These are phyloP conservation scores for Acacia pycnantha DNA, from an alignment of 331 rosid genomes.

Conservation along the genomic window DNA sequence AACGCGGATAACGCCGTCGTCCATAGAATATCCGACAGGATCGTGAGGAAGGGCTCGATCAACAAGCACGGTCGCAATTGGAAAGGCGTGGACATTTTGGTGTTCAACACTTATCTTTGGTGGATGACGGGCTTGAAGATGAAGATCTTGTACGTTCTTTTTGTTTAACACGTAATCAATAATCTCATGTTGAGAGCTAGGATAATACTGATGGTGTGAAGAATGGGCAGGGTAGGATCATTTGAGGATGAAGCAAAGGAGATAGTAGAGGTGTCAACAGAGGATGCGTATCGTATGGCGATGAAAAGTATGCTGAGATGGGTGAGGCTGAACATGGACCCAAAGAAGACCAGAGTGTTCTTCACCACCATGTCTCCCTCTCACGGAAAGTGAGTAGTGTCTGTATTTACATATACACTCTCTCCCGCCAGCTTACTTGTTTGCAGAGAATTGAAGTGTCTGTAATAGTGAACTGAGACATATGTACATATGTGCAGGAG, in stretches of 20 bases:
- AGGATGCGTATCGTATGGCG: conserved; percentile 86
- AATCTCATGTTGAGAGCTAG: not conserved
- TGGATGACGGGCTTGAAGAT: conserved; percentile 89
- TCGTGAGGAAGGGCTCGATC: conserved; percentile 84
- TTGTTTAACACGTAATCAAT: not conserved
- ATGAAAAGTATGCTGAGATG: conserved; percentile 89
- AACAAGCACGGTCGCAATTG: conserved; percentile 83
- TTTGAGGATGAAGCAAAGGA: conserved; percentile 76
- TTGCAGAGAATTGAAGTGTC: not conserved
- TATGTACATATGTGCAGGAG: conserved; percentile 46
- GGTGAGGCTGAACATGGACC: conserved; percentile 77
- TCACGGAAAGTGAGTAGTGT: conserved; percentile 63
- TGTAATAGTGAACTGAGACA: not conserved
- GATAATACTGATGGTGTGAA: not conserved
- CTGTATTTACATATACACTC: not conserved
- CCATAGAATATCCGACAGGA: conserved; percentile 79
- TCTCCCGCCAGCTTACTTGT: too few species aligned
- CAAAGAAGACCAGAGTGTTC: conserved; percentile 78
- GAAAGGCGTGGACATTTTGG: conserved; percentile 81
- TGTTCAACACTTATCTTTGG: conserved; percentile 91
- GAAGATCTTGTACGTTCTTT: conserved; percentile 63
- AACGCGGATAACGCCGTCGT: conserved; percentile 80
- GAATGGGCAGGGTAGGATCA: conserved; percentile 66
- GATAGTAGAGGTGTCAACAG: conserved; percentile 64
- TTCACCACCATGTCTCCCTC: conserved; percentile 99